These are phyloP conservation scores for Sphenostylis stenocarpa DNA, from an alignment of 306 rosid genomes.

Conservation along the genomic window DNA sequence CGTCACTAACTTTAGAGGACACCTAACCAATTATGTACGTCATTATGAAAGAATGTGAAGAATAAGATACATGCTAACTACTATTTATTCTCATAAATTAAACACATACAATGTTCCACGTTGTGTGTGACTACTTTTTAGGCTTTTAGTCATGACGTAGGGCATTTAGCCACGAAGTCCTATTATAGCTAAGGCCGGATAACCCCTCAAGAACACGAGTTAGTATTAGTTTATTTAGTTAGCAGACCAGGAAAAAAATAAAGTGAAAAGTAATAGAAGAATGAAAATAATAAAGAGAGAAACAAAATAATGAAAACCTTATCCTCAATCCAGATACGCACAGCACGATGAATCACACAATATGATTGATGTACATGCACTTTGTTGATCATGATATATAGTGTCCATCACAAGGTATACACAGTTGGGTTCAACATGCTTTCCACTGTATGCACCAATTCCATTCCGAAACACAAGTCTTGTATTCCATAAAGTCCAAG, in stretches of 20 bases:
- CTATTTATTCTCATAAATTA: too few relatives aligned
- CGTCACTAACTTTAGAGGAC: neutral
- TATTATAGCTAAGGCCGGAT: neutral
- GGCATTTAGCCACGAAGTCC: neutral
- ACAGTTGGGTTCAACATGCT: neutral
- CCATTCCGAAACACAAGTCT: neutral
- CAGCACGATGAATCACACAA: neutral
- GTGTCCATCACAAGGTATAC: neutral
- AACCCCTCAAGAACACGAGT: neutral
- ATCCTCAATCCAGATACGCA: neutral
- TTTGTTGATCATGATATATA: neutral
- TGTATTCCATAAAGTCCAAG: neutral
- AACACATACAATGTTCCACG: neutral
- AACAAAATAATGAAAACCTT: neutral
- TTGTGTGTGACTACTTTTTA: neutral
- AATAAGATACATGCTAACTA: too few relatives aligned
- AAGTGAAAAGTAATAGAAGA: too few relatives aligned
- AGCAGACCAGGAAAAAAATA: too few relatives aligned
- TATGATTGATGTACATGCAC: neutral
- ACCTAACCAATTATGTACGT: too few relatives aligned
- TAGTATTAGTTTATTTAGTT: too few relatives aligned
- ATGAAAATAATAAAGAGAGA: too few relatives aligned
- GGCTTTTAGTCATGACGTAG: neutral
- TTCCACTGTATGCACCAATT: too few relatives aligned
- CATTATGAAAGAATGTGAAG: neutral